Conservation (phyloP, 495 filamentous ascomycete genomes). For the Lasiosphaeria hispida region DNA sequence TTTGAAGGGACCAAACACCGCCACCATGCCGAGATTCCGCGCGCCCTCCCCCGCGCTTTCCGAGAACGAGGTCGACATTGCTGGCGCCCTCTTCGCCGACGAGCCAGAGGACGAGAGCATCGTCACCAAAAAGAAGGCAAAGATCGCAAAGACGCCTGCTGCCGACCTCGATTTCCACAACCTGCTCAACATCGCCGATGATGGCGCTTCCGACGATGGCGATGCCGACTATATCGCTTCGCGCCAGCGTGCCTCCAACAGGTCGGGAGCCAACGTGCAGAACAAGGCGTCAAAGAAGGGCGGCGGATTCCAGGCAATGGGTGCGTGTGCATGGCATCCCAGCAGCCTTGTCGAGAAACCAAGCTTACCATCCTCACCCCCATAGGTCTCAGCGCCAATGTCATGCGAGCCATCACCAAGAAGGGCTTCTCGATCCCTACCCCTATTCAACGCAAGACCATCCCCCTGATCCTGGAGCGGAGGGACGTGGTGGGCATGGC, state of each 20-base stretch:
- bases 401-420: constrained; percentile 83
- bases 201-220: constrained; percentile 48
- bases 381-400: constrained; percentile 67
- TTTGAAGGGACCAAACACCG: not conserved
- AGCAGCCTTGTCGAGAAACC: not conserved
- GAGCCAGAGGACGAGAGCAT: constrained; percentile 34
- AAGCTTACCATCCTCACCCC: constrained; percentile 13
- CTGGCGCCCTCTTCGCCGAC: constrained; percentile 68
- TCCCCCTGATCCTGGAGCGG: constrained; percentile 83
- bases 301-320: constrained; percentile 96
- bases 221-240: constrained; percentile 89
- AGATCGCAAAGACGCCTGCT: constrained; percentile 5
- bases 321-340: constrained; percentile 32
- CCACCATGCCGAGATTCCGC: constrained; percentile 28
- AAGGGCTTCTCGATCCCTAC: constrained; percentile 96
- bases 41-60: constrained; percentile 78
- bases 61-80: constrained; percentile 90
- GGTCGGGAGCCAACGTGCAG: constrained; percentile 78
- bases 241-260: constrained; percentile 77
- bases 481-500: constrained; percentile 98
- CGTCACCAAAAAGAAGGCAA: constrained; percentile 1
- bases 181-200: constrained; percentile 41
- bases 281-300: constrained; percentile 86
- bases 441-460: constrained; percentile 94
- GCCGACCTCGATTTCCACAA: constrained; percentile 41